A percentile compares a stretch with the other conserved stretches of the same genome.
Evolutionary conservation across 225 moss, liverwort and hornwort genomes (phyloP).

Genomic region (Bryoerythrophyllum caledonicum): DNA sequence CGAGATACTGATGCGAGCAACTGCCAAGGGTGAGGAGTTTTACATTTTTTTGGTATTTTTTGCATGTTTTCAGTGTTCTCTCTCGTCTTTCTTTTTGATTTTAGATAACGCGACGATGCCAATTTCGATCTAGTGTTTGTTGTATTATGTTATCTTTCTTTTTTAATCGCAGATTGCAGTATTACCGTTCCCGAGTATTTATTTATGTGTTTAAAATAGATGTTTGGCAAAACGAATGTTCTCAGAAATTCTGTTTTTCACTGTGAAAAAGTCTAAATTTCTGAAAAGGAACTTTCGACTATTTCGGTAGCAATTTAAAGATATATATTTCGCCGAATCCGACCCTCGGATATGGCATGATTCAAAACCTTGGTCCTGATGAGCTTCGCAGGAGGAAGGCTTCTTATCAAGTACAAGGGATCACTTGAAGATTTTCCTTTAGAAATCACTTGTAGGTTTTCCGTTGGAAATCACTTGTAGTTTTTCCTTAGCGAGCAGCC

Average conservation of each 20-base stretch:
- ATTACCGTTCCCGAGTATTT: background rate
- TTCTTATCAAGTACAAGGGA: conserved; percentile 3
- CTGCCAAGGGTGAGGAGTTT: conserved; percentile 1
- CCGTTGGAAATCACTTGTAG: too few species aligned
- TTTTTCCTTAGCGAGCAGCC: background rate
- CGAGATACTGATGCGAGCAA: background rate
- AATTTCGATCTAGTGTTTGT: conserved; percentile 12
- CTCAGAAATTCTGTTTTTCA: too few species aligned
- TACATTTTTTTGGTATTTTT: background rate
- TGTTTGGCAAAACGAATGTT: too few species aligned
- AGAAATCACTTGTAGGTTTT: too few species aligned
- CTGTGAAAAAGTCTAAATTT: too few species aligned
- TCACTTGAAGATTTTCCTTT: conserved; percentile 8
- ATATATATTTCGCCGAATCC: too few species aligned
- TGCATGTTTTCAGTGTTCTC: background rate
- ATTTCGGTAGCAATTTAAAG: too few species aligned
- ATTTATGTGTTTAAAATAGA: too few species aligned
- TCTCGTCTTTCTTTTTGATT: conserved; percentile 10
- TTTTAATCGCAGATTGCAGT: background rate
- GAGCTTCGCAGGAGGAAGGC: conserved; percentile 1
- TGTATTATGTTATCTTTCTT: background rate
- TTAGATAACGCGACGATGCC: background rate
- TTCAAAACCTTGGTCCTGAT: conserved; percentile 14
- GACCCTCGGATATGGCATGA: background rate
- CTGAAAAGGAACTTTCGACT: too few species aligned